Conservation (phyloP, 768 basidiomycete species). For the Rhodotorula graminis region DNA sequence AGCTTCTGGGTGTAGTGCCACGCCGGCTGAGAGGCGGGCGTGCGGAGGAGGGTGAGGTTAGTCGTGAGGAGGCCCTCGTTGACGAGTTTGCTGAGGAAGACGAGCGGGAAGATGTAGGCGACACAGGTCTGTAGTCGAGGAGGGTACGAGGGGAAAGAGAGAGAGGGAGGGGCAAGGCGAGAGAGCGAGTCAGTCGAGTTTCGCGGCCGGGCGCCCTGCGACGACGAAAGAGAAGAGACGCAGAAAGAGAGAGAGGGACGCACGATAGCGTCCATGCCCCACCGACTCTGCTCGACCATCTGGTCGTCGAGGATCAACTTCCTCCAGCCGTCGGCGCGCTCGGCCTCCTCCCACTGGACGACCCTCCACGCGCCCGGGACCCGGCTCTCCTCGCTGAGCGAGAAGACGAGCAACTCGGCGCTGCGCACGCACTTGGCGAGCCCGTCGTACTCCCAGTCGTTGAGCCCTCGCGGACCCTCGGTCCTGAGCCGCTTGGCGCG, state of each 20-base stretch:
- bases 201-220: no score
- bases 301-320: constrained; percentile 34
- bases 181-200: not conserved
- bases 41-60: constrained; percentile 30
- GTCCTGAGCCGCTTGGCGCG: constrained; percentile 13
- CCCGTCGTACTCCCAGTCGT: constrained; percentile 35
- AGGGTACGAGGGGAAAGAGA: not conserved
- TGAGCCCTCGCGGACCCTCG: constrained; percentile 19
- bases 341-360: constrained; percentile 39
- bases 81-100: constrained; percentile 37
- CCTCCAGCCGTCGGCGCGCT: constrained; percentile 32
- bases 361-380: constrained; percentile 31
- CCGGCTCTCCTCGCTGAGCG: constrained; percentile 31
- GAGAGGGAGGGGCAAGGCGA: not conserved
- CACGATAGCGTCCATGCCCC: constrained; percentile 36
- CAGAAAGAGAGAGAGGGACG: not conserved
- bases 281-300: constrained; percentile 29
- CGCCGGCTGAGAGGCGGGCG: constrained; percentile 19
- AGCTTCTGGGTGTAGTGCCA: constrained; percentile 38
- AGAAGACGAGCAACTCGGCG: constrained; percentile 35
- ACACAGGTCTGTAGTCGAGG: constrained; percentile 21
- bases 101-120: constrained; percentile 36
- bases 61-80: constrained; percentile 38
- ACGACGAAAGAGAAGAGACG: no score
- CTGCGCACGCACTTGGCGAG: constrained; percentile 20